Conservation (phyloP, 129 eudicot genomes). For the Chrysanthemum lavandulifolium region DNA sequence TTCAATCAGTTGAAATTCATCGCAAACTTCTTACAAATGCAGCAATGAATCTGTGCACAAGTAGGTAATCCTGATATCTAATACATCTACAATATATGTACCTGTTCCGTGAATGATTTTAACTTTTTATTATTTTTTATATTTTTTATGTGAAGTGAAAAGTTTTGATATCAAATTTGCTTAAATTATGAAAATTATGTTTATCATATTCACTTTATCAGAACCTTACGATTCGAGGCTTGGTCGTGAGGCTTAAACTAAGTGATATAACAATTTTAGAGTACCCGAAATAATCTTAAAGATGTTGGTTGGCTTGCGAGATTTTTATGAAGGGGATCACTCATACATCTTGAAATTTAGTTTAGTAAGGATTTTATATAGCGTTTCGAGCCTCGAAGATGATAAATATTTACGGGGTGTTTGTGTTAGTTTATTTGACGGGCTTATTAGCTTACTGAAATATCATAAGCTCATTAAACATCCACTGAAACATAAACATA, state of each 20-base stretch:
- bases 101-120: no score
- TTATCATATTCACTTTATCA: constrained; percentile 28
- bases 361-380: no score
- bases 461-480: no score
- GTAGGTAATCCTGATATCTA: constrained; percentile 14
- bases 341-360: no score
- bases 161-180: no score
- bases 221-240: constrained; percentile 31
- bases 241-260: constrained; percentile 34
- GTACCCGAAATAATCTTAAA: constrained; percentile 16
- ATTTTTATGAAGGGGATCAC: constrained; percentile 14
- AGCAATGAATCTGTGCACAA: not conserved
- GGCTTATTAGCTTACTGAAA: no score
- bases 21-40: not conserved
- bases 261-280: constrained; percentile 29
- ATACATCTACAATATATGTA: not conserved
- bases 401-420: no score
- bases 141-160: no score
- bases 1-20: not conserved
- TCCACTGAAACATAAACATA: no score
- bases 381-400: no score
- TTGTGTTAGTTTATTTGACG: no score
- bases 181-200: constrained; percentile 4
- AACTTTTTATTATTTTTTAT: no score
- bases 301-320: constrained; percentile 15